Base-by-base conservation (phyloP, 306 rosid species). In the Betula pendula region DNA sequence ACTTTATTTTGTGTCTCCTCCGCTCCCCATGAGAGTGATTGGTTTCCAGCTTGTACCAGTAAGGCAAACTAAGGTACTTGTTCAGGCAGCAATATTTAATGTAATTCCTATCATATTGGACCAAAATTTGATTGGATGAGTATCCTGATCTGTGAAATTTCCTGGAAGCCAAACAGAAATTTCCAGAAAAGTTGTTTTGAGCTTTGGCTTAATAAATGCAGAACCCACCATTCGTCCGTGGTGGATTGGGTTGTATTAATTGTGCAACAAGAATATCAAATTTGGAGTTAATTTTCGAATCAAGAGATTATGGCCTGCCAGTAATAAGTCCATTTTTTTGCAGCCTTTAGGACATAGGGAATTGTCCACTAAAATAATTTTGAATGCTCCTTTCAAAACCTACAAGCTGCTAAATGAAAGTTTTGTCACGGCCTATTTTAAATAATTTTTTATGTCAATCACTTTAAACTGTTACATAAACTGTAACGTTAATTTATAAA, bases 11-110 rank as follows among this genome's bases (percentile, higher is more conserved):
- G 67, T 20, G 66, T n/a, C 35, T 73, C 22, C 43, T 20, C 33
- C 14, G 4, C 25, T 35, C 38, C 40, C 13, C 2, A 4, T 14
- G 68, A 49, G 62, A 12, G 24, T 58, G 81, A 43, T 38, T 70
- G 75, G 40, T 29, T 45, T 45, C 49, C 49, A 45, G 49, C 49
- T 63, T 47, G 79, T 63, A n/a, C 53, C n/a, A 20, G 53, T 29
- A 66, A 62, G 43, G 67, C 80, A 70, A 42, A 43, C 52, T 74
- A n/a, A 58, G 62, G 76, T 20, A 51, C 58, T 22, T 40, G 65
- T 53, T 12, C 59, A n/a, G 22, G 33, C 60, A 22, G 29, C 12
- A n/a, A 51, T 12, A 51, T 51, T 17, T 31, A 35, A 24, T 44
- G 48, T 42, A 11, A 11, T 55, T 73, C 55, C 2, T 19, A 13